phyloP scores from a whole-genome alignment of 441 rosid species.

The Erodium trifolium region DNA sequence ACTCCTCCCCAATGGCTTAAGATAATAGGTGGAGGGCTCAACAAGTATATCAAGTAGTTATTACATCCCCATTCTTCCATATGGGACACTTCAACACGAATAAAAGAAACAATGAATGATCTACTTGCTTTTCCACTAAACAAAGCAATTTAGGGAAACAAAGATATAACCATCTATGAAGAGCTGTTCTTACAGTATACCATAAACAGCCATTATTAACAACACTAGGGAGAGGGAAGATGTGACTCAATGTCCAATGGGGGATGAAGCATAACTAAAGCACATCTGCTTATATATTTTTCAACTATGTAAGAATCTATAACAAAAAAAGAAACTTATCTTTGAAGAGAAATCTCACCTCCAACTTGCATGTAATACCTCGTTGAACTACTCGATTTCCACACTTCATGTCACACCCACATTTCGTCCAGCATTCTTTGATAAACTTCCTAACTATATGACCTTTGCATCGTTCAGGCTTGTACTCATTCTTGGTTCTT shows the following conservation, averaged over 20 bases:
- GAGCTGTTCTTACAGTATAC: not conserved
- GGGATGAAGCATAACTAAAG: not conserved
- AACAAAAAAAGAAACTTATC: too few relatives aligned
- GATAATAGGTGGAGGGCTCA: too few relatives aligned
- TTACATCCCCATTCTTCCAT: too few relatives aligned
- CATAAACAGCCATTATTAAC: not conserved
- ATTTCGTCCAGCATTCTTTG: constrained; percentile 89
- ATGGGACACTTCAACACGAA: too few relatives aligned
- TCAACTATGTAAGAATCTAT: too few relatives aligned
- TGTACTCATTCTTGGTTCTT: constrained; percentile 38
- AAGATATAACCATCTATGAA: not conserved
- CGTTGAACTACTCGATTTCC: constrained; percentile 82
- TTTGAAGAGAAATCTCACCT: constrained; percentile 34
- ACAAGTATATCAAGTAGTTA: too few relatives aligned
- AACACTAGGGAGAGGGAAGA: not conserved
- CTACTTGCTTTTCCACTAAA: not conserved
- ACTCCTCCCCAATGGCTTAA: too few relatives aligned
- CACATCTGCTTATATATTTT: constrained; percentile 2
- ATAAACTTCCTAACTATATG: constrained; percentile 72
- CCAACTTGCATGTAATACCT: constrained; percentile 57
- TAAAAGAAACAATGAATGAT: not conserved
- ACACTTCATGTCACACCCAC: constrained; percentile 71
- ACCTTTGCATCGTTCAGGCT: constrained; percentile 57
- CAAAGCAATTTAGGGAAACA: not conserved
- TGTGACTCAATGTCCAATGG: not conserved